Conservation (phyloP, 2,329 filamentous ascomycete species). For the Scorias spongiosa region DNA sequence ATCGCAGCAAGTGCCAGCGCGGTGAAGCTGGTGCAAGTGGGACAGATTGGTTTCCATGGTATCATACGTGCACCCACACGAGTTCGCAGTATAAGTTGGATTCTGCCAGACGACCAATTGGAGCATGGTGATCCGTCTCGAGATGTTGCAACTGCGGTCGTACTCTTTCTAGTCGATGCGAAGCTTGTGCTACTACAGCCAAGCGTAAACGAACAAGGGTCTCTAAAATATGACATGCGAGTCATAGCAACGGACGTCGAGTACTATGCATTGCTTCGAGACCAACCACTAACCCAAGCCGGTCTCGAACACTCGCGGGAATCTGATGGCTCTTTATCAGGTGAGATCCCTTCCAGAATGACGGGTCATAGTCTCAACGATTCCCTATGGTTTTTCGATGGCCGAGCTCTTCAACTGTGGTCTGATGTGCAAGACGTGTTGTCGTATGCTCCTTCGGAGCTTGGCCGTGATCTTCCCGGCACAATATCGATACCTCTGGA, state of each 20-base stretch:
- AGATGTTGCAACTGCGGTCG: constrained; percentile 84
- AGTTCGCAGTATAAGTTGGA: constrained; percentile 89
- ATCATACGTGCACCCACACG: constrained; percentile 87
- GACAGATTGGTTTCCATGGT: constrained; percentile 92
- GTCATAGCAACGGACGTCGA: constrained; percentile 93
- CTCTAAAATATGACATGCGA: constrained; percentile 95
- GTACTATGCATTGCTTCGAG: constrained; percentile 83
- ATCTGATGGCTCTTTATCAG: constrained; percentile 4
- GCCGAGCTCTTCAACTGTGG: constrained; percentile 74
- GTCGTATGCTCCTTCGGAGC: constrained; percentile 49
- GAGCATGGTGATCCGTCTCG: constrained; percentile 85
- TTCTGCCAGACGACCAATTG: constrained; percentile 81
- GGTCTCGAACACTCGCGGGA: not conserved
- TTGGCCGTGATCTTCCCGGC: constrained; percentile 53
- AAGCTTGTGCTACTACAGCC: constrained; percentile 88
- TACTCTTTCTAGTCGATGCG: constrained; percentile 91
- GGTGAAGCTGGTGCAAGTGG: constrained; percentile 76
- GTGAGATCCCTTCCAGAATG: constrained; percentile 5
- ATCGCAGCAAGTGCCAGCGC: constrained; percentile 58
- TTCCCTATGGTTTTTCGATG: constrained; percentile 91
- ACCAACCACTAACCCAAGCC: constrained; percentile 38
- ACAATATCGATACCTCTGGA: constrained; percentile 72
- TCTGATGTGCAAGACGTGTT: constrained; percentile 75
- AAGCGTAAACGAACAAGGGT: constrained; percentile 63
- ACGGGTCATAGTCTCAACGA: constrained; percentile 49